phyloP scores from a whole-genome alignment of 345 rosid species.

The Melaleuca quinquenervia region DNA sequence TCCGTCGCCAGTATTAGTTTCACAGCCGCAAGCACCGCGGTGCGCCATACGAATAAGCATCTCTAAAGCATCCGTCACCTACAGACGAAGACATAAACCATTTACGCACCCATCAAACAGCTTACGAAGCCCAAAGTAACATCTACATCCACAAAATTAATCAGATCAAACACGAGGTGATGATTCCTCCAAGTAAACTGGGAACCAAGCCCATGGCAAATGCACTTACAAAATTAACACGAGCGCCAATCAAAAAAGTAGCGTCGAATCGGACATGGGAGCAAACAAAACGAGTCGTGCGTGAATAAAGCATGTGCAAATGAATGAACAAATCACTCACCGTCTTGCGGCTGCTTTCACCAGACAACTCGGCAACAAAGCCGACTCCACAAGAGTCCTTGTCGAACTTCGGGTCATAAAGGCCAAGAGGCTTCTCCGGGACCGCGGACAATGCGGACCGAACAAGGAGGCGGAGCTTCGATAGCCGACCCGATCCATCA shows the following conservation, averaged over 20 bases:
- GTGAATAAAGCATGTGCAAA: neutral
- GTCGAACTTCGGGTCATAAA: conserved; percentile 84
- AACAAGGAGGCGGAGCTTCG: conserved; percentile 64
- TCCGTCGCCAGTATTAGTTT: conserved; percentile 94
- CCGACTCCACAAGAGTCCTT: conserved; percentile 99
- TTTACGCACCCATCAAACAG: neutral
- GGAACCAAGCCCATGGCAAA: neutral
- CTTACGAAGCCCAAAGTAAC: neutral
- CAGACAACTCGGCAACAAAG: conserved; percentile 90
- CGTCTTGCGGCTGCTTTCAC: conserved; percentile 83
- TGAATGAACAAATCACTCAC: conserved; percentile 7
- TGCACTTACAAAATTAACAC: neutral
- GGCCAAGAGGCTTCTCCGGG: conserved; percentile 95
- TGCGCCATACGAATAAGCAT: conserved; percentile 94
- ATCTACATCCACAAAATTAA: neutral
- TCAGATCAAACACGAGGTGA: neutral
- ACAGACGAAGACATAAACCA: neutral
- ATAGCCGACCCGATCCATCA: conserved; percentile 65
- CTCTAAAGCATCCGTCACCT: conserved; percentile 93
- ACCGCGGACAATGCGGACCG: conserved; percentile 67
- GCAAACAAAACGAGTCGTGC: neutral
- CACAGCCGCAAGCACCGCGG: conserved; percentile 99
- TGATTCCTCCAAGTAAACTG: neutral
- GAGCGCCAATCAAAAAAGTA: neutral
- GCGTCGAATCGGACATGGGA: neutral